Conservation (phyloP, 2,329 filamentous ascomycete genomes). For the Fusarium sacchari region DNA sequence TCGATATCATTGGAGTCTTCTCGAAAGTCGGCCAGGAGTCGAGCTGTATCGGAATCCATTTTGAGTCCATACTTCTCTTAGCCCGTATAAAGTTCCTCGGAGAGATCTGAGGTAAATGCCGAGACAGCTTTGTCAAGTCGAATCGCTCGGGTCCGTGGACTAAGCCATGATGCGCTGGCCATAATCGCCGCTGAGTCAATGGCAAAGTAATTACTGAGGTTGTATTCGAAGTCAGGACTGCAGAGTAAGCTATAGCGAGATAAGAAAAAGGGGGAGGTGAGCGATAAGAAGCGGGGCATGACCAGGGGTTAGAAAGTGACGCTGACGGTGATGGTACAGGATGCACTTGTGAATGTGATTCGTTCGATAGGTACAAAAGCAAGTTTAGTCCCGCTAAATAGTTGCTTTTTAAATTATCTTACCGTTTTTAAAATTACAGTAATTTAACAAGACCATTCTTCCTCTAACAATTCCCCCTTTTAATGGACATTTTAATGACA, state of each 20-base stretch:
- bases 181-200: not conserved
- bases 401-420: not conserved
- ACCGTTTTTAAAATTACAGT: not conserved
- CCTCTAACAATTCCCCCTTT: not conserved
- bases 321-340: not conserved
- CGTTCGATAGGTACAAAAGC: not conserved
- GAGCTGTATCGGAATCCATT: too few relatives aligned
- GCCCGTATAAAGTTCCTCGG: too few relatives aligned
- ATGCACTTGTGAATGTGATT: not conserved
- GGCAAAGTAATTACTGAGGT: accelerated
- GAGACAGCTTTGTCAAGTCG: not conserved
- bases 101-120: not conserved
- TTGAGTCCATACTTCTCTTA: too few relatives aligned
- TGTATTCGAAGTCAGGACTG: not conserved
- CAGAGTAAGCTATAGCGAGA: not conserved
- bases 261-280: accelerated
- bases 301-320: not conserved
- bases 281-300: not conserved
- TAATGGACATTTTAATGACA: not conserved
- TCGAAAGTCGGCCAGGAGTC: too few relatives aligned
- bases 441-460: not conserved
- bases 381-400: not conserved
- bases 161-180: not conserved
- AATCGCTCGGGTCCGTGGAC: not conserved
- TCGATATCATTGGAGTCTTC: too few relatives aligned